Percentiles rank a stretch among this genome's conserved stretches.
phyloP scores from a whole-genome alignment of 345 rosid genomes.

The Melaleuca quinquenervia region DNA sequence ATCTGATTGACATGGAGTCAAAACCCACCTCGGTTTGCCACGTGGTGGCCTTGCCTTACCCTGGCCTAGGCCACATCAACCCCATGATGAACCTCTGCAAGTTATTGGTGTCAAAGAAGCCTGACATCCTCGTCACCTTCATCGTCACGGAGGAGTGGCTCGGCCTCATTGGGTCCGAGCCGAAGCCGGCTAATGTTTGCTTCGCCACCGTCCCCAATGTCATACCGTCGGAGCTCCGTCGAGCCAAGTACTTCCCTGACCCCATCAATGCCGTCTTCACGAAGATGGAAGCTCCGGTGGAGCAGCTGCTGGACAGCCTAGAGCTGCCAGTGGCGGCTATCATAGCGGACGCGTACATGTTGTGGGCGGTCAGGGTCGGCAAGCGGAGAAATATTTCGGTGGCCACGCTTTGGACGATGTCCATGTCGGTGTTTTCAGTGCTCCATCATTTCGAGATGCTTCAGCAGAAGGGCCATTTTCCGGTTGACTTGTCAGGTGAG shows the following conservation, averaged over 20 bases:
- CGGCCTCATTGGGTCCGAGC: constrained; percentile 25
- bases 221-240: constrained; percentile 29
- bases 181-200: constrained; percentile 20
- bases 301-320: constrained; percentile 23
- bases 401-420: constrained; percentile 11
- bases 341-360: constrained; percentile 4
- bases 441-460: neutral
- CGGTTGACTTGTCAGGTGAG: neutral
- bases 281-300: constrained; percentile 38
- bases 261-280: constrained; percentile 25
- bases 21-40: constrained; percentile 3
- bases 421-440: neutral
- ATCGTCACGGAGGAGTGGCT: constrained; percentile 68
- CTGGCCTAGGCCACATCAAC: constrained; percentile 61
- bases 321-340: constrained; percentile 15
- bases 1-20: no score
- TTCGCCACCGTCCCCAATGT: constrained; percentile 34
- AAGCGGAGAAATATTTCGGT: constrained; percentile 17
- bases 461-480: neutral
- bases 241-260: constrained; percentile 14
- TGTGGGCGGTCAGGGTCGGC: constrained; percentile 4
- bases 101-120: neutral
- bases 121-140: constrained; percentile 27
- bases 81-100: constrained; percentile 59
- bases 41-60: constrained; percentile 50